Evolutionary conservation across 176 grass and related monocot species (phyloP), one percentile per base, ranked within the genome.

Genomic region (Canna indica): DNA sequence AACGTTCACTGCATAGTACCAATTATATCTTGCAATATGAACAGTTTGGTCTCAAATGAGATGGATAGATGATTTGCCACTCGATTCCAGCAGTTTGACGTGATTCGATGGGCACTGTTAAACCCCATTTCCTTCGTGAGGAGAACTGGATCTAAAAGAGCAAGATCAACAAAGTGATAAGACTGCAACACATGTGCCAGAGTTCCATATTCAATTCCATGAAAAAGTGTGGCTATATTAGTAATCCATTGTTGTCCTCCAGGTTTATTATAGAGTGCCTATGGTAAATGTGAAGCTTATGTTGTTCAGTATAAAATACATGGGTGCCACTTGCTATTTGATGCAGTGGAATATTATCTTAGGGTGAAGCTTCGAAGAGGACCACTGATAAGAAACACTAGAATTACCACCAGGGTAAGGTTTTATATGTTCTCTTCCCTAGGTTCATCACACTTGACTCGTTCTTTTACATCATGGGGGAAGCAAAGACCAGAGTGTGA

Each of bases 401-500:
- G 50, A 54, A 25, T 54, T 18, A 54, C 50, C 20, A 54, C 50
- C 20, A 8, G 4, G n/a, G 20, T 16, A 5, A 54, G 50, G 50
- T 54, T 25, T 54, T 54, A 54, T 24, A 54, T 25, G 50, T 72
- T 63, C 75, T 95, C 83, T 84, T 85, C 72, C 87, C 50, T n/a
- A 54, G 50, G 50, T 25, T 54, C 50, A 54, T n/a, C 50, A 54
- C 20, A 54, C 50, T 54, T n/a, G 50, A 54, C 50, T 54, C 47
- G 13, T 15, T 50, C 50, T 54, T 54, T 54, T n/a, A 25, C 22
- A 25, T 20, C 22, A 54, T 54, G 2, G 1, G 41, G 41, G 2
- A 44, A 44, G 41, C 41, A 44, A 44, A 11, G n/a, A n/a, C n/a
- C n/a, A n/a, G 72, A 81, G 81, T 85, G 81, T 73, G 91, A 83